These are phyloP conservation scores for Apiospora hydei DNA, from an alignment of 2,329 filamentous ascomycete genomes.

Conservation along the genomic window DNA sequence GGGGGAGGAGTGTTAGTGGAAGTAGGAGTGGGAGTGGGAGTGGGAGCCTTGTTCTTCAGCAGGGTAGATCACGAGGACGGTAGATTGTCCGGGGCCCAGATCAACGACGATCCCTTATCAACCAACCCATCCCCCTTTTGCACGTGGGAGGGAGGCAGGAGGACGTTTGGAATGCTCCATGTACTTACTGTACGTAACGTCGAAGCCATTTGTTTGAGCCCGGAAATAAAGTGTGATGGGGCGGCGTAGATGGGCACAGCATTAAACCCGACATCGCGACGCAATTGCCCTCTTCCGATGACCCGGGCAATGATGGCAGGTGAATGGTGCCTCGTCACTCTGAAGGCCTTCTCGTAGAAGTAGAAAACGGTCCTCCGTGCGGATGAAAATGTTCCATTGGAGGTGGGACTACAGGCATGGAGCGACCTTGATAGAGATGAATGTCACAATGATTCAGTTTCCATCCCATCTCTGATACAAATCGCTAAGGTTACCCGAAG, in stretches of 20 bases:
- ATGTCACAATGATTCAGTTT: slow-evolving; percentile 3
- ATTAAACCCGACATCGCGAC: neutral
- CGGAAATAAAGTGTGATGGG: neutral
- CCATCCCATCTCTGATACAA: neutral
- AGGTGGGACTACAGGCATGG: neutral
- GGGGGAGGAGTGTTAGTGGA: neutral
- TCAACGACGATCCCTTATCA: slow-evolving; percentile 6
- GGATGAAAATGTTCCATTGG: slow-evolving; percentile 14
- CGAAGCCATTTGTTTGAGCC: neutral
- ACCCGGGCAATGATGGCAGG: neutral
- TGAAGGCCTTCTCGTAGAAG: neutral
- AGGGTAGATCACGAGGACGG: slow-evolving; percentile 1
- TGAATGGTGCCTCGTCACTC: neutral
- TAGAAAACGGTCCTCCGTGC: neutral
- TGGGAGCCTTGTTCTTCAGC: slow-evolving; percentile 6
- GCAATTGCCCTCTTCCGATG: neutral
- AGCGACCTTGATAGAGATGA: neutral
- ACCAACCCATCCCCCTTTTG: neutral
- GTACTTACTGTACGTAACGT: neutral
- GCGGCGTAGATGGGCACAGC: neutral
- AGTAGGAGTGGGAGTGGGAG: neutral
- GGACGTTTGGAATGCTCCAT: too few relatives aligned
- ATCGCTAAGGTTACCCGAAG: slow-evolving; percentile 6
- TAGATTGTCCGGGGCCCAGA: neutral
- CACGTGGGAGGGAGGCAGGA: neutral